A percentile compares a stretch with the other conserved stretches of the same genome.
phyloP scores from a whole-genome alignment of 106 monocot genomes.

The Dioscorea zingiberensis region DNA sequence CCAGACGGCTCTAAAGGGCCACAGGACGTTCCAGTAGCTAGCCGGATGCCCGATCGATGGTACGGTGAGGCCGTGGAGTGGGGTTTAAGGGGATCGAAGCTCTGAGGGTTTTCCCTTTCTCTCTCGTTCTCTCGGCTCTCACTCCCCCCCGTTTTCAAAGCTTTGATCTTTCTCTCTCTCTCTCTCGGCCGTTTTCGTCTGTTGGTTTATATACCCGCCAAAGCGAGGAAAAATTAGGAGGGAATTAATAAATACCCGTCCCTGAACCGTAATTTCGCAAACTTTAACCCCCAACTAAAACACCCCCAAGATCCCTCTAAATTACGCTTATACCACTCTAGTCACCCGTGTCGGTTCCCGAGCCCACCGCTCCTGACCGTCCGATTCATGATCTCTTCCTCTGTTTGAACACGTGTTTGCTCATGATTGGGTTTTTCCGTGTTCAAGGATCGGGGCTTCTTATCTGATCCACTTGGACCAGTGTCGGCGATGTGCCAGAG shows the following conservation, averaged over 20 bases:
- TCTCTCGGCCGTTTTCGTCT: slow-evolving; percentile 10
- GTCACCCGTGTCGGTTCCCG: background rate
- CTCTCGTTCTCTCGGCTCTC: slow-evolving; percentile 1
- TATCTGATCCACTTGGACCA: background rate
- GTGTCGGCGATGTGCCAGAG: background rate
- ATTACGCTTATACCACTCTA: background rate
- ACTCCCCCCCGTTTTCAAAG: slow-evolving; percentile 6
- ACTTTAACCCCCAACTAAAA: background rate
- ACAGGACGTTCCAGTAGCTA: background rate
- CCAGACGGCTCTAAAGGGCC: slow-evolving; percentile 7
- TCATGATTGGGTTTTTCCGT: background rate
- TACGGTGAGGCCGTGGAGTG: background rate
- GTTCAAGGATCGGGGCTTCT: background rate
- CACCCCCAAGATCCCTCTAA: background rate
- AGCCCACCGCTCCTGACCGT: background rate
- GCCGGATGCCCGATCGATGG: background rate
- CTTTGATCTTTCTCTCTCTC: slow-evolving; percentile 4
- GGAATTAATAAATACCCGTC: background rate
- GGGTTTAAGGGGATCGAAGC: background rate
- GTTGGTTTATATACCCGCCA: slow-evolving; percentile 42
- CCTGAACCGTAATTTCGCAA: background rate
- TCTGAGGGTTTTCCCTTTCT: background rate
- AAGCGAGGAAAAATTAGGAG: slow-evolving; percentile 2
- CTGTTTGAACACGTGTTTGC: background rate
- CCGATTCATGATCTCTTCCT: background rate